A percentile compares a stretch with the other conserved stretches of the same genome.
Conservation (phyloP, 371 early-diverging fungal species). For the Apophysomyces sp. region DNA sequence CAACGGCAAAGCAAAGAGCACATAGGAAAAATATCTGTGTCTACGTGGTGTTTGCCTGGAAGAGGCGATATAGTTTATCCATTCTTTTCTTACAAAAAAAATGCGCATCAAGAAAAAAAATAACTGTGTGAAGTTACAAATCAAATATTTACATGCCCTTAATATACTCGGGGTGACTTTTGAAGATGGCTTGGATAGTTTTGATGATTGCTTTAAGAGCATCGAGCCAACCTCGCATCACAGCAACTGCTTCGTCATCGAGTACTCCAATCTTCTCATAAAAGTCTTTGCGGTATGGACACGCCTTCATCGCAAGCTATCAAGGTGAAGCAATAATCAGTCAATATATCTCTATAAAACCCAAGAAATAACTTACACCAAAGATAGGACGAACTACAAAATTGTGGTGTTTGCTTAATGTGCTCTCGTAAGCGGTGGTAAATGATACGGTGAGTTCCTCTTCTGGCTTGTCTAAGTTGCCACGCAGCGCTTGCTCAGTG, state of each 20-base stretch:
- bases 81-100: no score
- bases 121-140: not conserved
- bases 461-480: constrained; percentile 61
- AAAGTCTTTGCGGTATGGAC: constrained; percentile 88
- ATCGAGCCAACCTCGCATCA: constrained; percentile 69
- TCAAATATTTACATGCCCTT: constrained; percentile 50
- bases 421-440: constrained; percentile 77
- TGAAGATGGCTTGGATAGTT: constrained; percentile 23
- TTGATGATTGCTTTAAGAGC: constrained; percentile 70
- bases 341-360: not conserved
- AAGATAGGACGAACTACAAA: constrained; percentile 85
- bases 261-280: constrained; percentile 81
- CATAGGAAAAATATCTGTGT: not conserved
- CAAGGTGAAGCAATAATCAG: not conserved
- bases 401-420: constrained; percentile 79
- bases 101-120: no score
- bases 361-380: constrained; percentile 45
- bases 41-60: no score
- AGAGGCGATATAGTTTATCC: no score
- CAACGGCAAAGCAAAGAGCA: not conserved
- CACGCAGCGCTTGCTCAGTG: constrained; percentile 75
- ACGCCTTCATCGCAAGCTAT: constrained; percentile 92
- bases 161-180: constrained; percentile 38
- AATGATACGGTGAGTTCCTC: constrained; percentile 88
- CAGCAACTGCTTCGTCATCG: constrained; percentile 47